Conservation (phyloP, 805 yeast species). For the Candida glaebosa region DNA sequence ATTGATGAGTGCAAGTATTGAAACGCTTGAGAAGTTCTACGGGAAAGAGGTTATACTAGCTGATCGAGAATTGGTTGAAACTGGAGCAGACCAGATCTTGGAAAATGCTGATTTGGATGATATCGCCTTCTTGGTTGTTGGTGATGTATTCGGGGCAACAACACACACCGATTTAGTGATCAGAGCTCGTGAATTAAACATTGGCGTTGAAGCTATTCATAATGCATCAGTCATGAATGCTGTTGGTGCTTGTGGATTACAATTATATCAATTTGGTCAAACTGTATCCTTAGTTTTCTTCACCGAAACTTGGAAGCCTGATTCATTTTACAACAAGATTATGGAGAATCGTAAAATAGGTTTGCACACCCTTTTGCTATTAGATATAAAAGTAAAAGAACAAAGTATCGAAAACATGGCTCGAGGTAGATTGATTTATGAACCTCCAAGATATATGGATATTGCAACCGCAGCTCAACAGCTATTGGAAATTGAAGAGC, state of each 20-base stretch:
- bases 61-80: conserved; percentile 91
- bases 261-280: conserved; percentile 92
- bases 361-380: conserved; percentile 79
- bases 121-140: conserved; percentile 92
- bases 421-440: conserved; percentile 85
- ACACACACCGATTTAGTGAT: conserved; percentile 93
- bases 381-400: conserved; percentile 95
- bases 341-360: conserved; percentile 89
- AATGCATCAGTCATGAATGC: conserved; percentile 98
- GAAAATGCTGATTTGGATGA: conserved; percentile 76
- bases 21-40: conserved; percentile 73
- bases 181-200: conserved; percentile 82
- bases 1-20: conserved; percentile 84
- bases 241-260: conserved; percentile 96
- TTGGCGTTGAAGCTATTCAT: conserved; percentile 79
- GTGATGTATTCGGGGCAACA: conserved; percentile 97
- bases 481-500: conserved; percentile 81
- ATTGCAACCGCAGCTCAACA: conserved; percentile 88
- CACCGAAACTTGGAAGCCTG: conserved; percentile 95
- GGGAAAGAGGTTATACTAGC: conserved; percentile 85
- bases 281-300: conserved; percentile 95
- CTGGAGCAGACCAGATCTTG: conserved; percentile 80
- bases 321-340: conserved; percentile 85
- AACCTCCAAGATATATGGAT: conserved; percentile 96
- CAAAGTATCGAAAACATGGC: conserved; percentile 94